Percentiles rank a stretch among this genome's conserved stretches.
phyloP scores from a whole-genome alignment of 2,329 filamentous ascomycete species.

The Byssoonygena ceratinophila region DNA sequence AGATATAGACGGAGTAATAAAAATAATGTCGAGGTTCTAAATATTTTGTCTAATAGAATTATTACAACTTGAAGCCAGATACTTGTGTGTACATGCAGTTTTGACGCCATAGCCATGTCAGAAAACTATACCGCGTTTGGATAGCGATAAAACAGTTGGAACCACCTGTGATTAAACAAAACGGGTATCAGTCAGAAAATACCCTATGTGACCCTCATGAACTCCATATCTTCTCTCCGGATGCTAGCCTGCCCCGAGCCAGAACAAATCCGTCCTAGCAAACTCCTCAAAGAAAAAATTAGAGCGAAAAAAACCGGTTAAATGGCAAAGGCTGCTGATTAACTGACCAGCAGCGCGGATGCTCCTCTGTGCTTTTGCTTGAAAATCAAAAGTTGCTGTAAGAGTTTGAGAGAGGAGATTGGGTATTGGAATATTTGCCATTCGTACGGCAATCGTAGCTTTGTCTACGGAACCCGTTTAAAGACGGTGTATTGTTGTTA shows the following conservation, averaged over 20 bases:
- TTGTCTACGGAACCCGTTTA: conserved; percentile 15
- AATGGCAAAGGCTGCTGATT: not conserved
- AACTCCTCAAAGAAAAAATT: not conserved
- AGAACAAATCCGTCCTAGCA: not conserved
- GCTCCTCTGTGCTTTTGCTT: not conserved
- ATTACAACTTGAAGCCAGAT: not conserved
- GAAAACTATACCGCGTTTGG: not conserved
- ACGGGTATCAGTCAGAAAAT: not conserved
- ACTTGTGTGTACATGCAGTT: not conserved
- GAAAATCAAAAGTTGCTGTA: conserved; percentile 6
- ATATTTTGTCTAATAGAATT: not conserved
- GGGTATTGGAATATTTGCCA: not conserved
- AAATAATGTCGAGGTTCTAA: too few species aligned
- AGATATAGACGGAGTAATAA: too few species aligned
- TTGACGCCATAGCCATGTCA: not conserved
- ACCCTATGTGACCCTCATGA: not conserved
- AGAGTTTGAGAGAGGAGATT: conserved; percentile 6
- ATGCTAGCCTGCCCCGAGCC: not conserved
- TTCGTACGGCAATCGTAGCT: conserved; percentile 10
- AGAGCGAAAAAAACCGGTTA: not conserved
- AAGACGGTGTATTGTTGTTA: conserved; percentile 14
- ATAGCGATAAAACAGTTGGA: not conserved
- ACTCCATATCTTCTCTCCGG: not conserved
- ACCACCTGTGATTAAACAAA: too few species aligned
- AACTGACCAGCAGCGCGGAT: not conserved